A percentile compares a stretch with the other conserved stretches of the same genome.
These are phyloP conservation scores for Candida patagonica DNA, from an alignment of 805 yeast species.

Conservation along the genomic window DNA sequence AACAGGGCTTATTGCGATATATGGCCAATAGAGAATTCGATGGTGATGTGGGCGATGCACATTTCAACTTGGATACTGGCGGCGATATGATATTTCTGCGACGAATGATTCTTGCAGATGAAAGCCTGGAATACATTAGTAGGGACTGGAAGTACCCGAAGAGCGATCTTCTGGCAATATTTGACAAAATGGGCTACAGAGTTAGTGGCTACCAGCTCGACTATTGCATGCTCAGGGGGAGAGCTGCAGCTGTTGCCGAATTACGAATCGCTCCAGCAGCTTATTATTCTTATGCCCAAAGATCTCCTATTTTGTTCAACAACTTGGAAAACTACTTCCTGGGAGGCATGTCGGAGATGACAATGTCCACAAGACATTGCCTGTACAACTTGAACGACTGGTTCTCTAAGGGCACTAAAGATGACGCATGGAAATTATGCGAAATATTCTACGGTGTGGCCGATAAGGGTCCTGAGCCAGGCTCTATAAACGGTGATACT, in stretches of 20 bases:
- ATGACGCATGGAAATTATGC: slow-evolving; percentile 28
- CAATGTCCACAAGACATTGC: slow-evolving; percentile 33
- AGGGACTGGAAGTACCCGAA: slow-evolving; percentile 32
- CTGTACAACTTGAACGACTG: slow-evolving; percentile 31
- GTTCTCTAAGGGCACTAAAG: slow-evolving; percentile 29
- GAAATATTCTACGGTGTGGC: slow-evolving; percentile 24
- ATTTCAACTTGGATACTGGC: slow-evolving; percentile 46
- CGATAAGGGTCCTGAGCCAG: slow-evolving; percentile 4
- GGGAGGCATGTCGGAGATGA: slow-evolving; percentile 46
- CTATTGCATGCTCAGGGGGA: slow-evolving; percentile 48
- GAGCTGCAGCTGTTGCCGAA: slow-evolving; percentile 43
- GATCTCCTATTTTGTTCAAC: slow-evolving; percentile 38
- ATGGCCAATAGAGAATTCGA: slow-evolving; percentile 46
- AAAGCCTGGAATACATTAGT: slow-evolving; percentile 22
- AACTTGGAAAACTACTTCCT: slow-evolving; percentile 38
- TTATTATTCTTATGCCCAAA: slow-evolving; percentile 26
- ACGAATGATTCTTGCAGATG: slow-evolving; percentile 28
- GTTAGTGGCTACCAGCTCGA: slow-evolving; percentile 30
- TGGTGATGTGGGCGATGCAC: slow-evolving; percentile 43
- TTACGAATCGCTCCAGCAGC: slow-evolving; percentile 26
- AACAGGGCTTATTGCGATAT: slow-evolving; percentile 46
- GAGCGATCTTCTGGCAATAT: slow-evolving; percentile 36
- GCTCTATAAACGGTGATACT: too few species aligned
- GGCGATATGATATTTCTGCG: slow-evolving; percentile 50
- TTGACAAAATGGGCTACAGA: slow-evolving; percentile 30